Conservation (phyloP, 352 stramenopile genomes). For the Phytophthora pistaciae region DNA sequence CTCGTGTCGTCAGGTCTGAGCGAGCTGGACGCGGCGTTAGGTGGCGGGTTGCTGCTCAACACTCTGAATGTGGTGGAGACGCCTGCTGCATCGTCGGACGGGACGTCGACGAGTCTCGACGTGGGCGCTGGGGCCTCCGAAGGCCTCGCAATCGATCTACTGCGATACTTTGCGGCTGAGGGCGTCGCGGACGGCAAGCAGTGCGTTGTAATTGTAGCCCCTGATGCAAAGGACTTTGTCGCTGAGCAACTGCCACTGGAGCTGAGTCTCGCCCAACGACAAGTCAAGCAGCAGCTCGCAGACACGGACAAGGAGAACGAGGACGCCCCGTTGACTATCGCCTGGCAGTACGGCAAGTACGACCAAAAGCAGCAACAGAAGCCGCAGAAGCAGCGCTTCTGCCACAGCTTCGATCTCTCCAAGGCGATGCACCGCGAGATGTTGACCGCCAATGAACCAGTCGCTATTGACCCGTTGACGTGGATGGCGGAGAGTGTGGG, state of each 20-base stretch:
- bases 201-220: conserved; percentile 41
- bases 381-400: conserved; percentile 51
- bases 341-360: conserved; percentile 86
- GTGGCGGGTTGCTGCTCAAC: conserved; percentile 61
- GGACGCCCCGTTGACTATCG: conserved; percentile 56
- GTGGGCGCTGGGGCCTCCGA: conserved; percentile 1
- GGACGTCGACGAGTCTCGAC: not conserved
- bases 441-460: conserved; percentile 48
- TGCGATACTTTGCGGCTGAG: conserved; percentile 75
- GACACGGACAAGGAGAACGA: conserved; percentile 18
- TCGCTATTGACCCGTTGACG: conserved; percentile 35
- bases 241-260: conserved; percentile 59
- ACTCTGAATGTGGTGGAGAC: conserved; percentile 64
- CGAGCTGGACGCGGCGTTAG: conserved; percentile 63
- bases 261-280: conserved; percentile 72
- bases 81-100: conserved; percentile 6
- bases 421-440: conserved; percentile 63
- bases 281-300: conserved; percentile 65
- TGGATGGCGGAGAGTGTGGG: not conserved
- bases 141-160: conserved; percentile 38
- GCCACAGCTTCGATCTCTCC: conserved; percentile 81
- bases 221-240: conserved; percentile 52
- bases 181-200: conserved; percentile 54
- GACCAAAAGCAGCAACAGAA: conserved; percentile 8
- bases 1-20: conserved; percentile 62